Conservation (phyloP, 2,329 filamentous ascomycete species). For the Alternaria ventricosa region DNA sequence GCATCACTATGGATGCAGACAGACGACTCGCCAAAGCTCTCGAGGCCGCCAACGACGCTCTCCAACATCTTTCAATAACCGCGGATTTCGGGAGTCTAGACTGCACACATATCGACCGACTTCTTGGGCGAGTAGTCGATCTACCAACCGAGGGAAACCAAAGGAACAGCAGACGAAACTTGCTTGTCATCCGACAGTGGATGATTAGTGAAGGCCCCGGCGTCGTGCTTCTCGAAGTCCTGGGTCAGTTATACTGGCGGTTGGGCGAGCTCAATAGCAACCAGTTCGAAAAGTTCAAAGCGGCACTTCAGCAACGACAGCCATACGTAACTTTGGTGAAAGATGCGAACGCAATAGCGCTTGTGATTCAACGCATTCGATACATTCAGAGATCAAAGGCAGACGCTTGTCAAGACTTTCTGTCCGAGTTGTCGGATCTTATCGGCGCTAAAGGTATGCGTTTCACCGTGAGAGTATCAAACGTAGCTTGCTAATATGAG, state of each 20-base stretch:
- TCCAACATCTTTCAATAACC: slow-evolving; percentile 44
- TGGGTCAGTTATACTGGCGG: slow-evolving; percentile 46
- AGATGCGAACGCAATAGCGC: slow-evolving; percentile 28
- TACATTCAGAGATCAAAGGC: slow-evolving; percentile 43
- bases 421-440: slow-evolving; percentile 41
- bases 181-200: slow-evolving; percentile 44
- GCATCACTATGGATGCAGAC: slow-evolving; percentile 38
- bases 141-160: slow-evolving; percentile 45
- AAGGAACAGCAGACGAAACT: slow-evolving; percentile 43
- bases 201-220: slow-evolving; percentile 43
- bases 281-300: slow-evolving; percentile 46
- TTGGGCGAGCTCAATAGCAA: slow-evolving; percentile 46
- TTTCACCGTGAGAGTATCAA: neutral
- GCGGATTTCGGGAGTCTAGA: slow-evolving; percentile 39
- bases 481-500: slow-evolving; percentile 13
- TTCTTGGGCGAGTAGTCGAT: slow-evolving; percentile 44
- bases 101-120: slow-evolving; percentile 44
- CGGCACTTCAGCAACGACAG: slow-evolving; percentile 33
- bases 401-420: slow-evolving; percentile 44
- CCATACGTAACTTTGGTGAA: slow-evolving; percentile 38
- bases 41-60: slow-evolving; percentile 43
- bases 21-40: slow-evolving; percentile 40
- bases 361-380: slow-evolving; percentile 42
- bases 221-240: slow-evolving; percentile 41
- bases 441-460: slow-evolving; percentile 37